These are phyloP conservation scores for Rhododendron vialii DNA, from an alignment of 148 eudicot species.

Conservation along the genomic window DNA sequence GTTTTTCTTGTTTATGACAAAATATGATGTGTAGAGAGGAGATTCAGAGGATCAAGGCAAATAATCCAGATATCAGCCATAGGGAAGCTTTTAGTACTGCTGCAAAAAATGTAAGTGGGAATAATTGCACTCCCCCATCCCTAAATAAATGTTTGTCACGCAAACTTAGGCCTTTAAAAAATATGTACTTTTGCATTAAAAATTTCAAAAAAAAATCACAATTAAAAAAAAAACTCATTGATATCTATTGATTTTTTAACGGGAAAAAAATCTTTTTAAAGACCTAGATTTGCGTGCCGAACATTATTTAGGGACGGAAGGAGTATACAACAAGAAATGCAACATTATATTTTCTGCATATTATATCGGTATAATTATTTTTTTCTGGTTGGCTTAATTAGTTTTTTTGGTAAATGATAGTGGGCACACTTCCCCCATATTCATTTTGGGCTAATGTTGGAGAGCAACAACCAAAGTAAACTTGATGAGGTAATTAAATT, in stretches of 20 bases:
- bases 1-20: not conserved
- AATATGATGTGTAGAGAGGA: slow-evolving; percentile 50
- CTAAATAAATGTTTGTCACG: no score
- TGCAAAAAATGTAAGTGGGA: slow-evolving; percentile 76
- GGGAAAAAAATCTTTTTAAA: no score
- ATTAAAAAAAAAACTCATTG: no score
- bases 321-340: not conserved
- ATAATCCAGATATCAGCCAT: slow-evolving; percentile 85
- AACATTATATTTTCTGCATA: not conserved
- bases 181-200: no score
- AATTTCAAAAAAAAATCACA: no score
- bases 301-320: no score
- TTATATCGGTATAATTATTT: not conserved
- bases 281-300: no score
- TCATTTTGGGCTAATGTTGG: slow-evolving; percentile 87
- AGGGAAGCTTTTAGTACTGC: slow-evolving; percentile 96
- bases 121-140: not conserved
- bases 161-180: no score
- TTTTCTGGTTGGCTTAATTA: not conserved
- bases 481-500: slow-evolving; percentile 35
- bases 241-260: no score
- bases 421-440: slow-evolving; percentile 93
- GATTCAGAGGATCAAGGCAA: slow-evolving; percentile 87
- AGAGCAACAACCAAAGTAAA: slow-evolving; percentile 54
- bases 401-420: slow-evolving; percentile 16